phyloP scores from a whole-genome alignment of 2,329 filamentous ascomycete genomes.

The Fusarium humuli region DNA sequence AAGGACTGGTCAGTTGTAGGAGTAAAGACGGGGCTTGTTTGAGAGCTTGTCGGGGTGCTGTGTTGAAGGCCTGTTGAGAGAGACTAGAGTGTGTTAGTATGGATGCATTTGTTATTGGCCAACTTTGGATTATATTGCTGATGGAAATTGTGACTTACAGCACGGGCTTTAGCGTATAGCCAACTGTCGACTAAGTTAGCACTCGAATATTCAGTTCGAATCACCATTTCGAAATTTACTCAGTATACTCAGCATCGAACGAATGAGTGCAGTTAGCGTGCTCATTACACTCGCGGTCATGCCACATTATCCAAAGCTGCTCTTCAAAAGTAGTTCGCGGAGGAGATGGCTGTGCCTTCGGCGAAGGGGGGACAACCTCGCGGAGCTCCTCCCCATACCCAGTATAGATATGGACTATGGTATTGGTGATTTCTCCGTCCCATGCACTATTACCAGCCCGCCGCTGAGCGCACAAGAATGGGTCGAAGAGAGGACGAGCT shows the following conservation, averaged over 20 bases:
- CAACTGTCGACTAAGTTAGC: not conserved
- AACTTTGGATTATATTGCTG: not conserved
- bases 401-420: not conserved
- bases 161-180: not conserved
- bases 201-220: not conserved
- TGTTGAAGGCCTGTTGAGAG: not conserved
- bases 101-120: rapidly evolving
- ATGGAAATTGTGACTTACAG: not conserved
- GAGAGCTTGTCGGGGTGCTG: not conserved
- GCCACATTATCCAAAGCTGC: not conserved
- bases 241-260: not conserved
- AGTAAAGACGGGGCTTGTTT: too few species aligned
- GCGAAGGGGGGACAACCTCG: not conserved
- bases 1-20: rapidly evolving
- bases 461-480: not conserved
- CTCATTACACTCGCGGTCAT: not conserved
- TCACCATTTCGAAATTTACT: not conserved
- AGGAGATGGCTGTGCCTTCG: not conserved
- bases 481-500: not conserved
- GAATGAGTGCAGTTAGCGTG: not conserved
- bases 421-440: not conserved
- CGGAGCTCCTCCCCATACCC: not conserved
- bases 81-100: not conserved
- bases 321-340: not conserved
- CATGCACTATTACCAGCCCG: not conserved